phyloP scores from a whole-genome alignment of 768 basidiomycete species.

The Bullera alba region DNA sequence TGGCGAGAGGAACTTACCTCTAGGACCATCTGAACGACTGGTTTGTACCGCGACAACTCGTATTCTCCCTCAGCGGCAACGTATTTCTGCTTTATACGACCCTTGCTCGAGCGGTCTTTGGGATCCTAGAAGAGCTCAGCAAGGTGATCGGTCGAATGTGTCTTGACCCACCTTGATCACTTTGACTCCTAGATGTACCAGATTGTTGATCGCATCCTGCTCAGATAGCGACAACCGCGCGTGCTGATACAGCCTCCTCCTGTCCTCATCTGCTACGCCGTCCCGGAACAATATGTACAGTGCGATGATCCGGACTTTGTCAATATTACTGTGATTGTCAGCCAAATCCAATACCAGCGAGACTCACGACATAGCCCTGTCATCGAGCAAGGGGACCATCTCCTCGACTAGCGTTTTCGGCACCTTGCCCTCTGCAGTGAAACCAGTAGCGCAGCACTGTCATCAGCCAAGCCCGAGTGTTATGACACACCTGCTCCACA shows the following conservation, averaged over 20 bases:
- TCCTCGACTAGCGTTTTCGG: slow-evolving; percentile 93
- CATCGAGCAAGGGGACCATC: slow-evolving; percentile 93
- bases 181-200: slow-evolving; percentile 72
- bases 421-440: slow-evolving; percentile 84
- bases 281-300: slow-evolving; percentile 91
- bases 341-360: background rate
- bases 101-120: slow-evolving; percentile 65
- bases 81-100: slow-evolving; percentile 70
- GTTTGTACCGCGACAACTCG: slow-evolving; percentile 89
- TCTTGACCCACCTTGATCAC: slow-evolving; percentile 62
- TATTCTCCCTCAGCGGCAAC: slow-evolving; percentile 74
- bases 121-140: slow-evolving; percentile 58
- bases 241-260: slow-evolving; percentile 88
- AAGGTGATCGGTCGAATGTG: background rate
- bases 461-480: background rate
- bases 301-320: slow-evolving; percentile 94
- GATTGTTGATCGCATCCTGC: slow-evolving; percentile 86
- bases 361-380: slow-evolving; percentile 69
- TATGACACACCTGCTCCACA: slow-evolving; percentile 69
- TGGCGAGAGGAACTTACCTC: slow-evolving; percentile 58
- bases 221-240: slow-evolving; percentile 78
- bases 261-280: slow-evolving; percentile 97
- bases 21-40: slow-evolving; percentile 67
- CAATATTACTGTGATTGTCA: slow-evolving; percentile 56
- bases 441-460: slow-evolving; percentile 87